These are phyloP conservation scores for Mortierella sp. DNA, from an alignment of 371 early-diverging fungal genomes.

Conservation along the genomic window DNA sequence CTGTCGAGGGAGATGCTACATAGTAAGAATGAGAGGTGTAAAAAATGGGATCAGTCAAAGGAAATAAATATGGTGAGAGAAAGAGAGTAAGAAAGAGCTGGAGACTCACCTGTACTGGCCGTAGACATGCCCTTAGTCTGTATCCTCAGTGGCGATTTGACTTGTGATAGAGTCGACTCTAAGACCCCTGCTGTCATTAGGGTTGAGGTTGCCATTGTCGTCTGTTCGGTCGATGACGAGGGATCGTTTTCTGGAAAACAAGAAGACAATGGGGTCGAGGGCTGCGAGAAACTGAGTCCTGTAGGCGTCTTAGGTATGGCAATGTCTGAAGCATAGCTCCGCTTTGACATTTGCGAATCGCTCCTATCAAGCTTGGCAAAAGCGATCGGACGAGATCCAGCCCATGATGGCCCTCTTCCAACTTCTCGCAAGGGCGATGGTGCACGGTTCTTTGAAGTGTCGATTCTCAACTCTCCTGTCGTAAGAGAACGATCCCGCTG, in stretches of 20 bases:
- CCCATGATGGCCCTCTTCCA: neutral
- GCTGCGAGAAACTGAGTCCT: slow-evolving; percentile 15
- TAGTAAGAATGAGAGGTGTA: neutral
- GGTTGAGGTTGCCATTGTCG: neutral
- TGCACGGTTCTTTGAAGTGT: neutral
- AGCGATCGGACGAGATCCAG: neutral
- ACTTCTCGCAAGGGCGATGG: neutral
- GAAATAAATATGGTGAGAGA: neutral
- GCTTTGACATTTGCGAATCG: slow-evolving; percentile 33
- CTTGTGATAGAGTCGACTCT: neutral
- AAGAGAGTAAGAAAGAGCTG: neutral
- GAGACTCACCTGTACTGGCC: neutral
- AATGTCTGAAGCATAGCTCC: slow-evolving; percentile 44
- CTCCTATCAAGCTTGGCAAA: slow-evolving; percentile 14
- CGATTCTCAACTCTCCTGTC: neutral
- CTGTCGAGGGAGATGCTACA: neutral
- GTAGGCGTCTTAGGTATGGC: neutral
- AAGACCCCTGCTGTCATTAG: neutral
- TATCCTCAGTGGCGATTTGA: slow-evolving; percentile 13
- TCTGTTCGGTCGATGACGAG: neutral
- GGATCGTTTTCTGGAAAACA: neutral
- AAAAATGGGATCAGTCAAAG: neutral
- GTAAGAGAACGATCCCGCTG: neutral
- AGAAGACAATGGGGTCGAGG: neutral
- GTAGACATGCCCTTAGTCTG: slow-evolving; percentile 12